Base-by-base conservation (phyloP, 768 basidiomycete species). In the Strobilomyces confusus region DNA sequence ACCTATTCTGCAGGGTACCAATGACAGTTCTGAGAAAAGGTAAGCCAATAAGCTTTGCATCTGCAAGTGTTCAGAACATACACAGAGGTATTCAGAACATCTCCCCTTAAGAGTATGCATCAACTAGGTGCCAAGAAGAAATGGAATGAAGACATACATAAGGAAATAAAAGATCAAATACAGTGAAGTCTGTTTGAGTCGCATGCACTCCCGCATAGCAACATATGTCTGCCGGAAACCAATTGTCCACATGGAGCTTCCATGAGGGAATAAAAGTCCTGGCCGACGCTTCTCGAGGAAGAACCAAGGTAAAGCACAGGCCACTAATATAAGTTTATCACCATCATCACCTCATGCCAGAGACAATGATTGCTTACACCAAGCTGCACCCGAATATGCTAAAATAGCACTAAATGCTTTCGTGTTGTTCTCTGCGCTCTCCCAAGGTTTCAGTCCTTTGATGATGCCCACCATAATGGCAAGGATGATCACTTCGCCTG, bases 151-250 rank as follows among this genome's bases (percentile, higher is more conserved):
- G 3, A 72, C 83, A 50, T 59, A 84, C 84, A 89, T 87, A 25
- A 89, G 73, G 67, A 89, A 88, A 67, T 87, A 89, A 59, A 87
- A 87, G 7, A 86, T 72, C 2, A 89, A 77, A 62, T 89, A 88
- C 30, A 87, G 63, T 62, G 87, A 88, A 0, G 84, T 88, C 58
- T 89, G 86, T 60, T 84, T 87, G 50, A 87, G 72, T 36, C 76
- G 77, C 69, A 84, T 67, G 60, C 86, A 86, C 65, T 88, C 84
- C 30, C 75, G 70, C 20, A 86, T 67, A 6, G 85, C 85, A 20
- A 78, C 73, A 57, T 80, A 81, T 5, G 80, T 78, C 64, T 89
- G 87, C 61, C 79, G 81, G 66, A 86, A 82, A 6, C 87, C 87
- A 41, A 89, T 75, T 1, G 82, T 85, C 44, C 81, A 61, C 29